Evolutionary conservation across 2,329 filamentous ascomycete genomes (phyloP).

Genomic region (Sporothrix schenckii): DNA sequence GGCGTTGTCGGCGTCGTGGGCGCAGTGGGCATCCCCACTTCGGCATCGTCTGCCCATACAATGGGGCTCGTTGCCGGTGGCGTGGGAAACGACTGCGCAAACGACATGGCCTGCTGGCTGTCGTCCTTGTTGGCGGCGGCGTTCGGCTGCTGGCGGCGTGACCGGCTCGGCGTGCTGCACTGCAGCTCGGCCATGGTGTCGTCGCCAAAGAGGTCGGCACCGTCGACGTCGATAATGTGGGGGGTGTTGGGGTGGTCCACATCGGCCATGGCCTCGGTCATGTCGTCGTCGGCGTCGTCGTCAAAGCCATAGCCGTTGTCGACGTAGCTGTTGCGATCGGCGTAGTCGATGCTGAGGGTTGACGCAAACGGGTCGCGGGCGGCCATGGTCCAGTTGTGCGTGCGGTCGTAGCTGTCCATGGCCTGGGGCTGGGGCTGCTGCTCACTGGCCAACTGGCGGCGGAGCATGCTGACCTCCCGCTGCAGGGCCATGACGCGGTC

Average conservation of each 20-base stretch:
- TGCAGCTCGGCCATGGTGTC: conserved; percentile 54
- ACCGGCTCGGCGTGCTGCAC: conserved; percentile 55
- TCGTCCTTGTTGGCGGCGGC: neutral
- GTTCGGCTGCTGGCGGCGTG: neutral
- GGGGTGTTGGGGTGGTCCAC: conserved; percentile 38
- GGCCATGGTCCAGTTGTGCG: conserved; percentile 56
- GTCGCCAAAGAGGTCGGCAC: conserved; percentile 52
- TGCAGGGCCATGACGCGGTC: conserved; percentile 47
- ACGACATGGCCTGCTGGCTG: conserved; percentile 39
- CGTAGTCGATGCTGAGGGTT: conserved; percentile 1
- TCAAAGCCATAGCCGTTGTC: conserved; percentile 34
- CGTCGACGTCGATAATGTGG: conserved; percentile 39
- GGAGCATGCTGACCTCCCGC: conserved; percentile 43
- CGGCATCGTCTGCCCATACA: conserved; percentile 28
- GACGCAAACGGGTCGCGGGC: conserved; percentile 53
- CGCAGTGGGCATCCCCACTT: neutral
- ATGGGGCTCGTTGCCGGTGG: conserved; percentile 59
- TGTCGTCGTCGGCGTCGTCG: conserved; percentile 47
- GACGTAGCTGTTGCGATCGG: neutral
- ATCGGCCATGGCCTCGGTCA: conserved; percentile 41
- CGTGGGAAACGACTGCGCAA: conserved; percentile 50
- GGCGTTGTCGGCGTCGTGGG: conserved; percentile 43
- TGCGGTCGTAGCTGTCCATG: conserved; percentile 36
- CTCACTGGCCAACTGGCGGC: conserved; percentile 40
- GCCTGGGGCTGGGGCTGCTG: conserved; percentile 29